Evolutionary conservation across 2,329 filamentous ascomycete species (phyloP).

Genomic region (Verruconis gallopava): DNA sequence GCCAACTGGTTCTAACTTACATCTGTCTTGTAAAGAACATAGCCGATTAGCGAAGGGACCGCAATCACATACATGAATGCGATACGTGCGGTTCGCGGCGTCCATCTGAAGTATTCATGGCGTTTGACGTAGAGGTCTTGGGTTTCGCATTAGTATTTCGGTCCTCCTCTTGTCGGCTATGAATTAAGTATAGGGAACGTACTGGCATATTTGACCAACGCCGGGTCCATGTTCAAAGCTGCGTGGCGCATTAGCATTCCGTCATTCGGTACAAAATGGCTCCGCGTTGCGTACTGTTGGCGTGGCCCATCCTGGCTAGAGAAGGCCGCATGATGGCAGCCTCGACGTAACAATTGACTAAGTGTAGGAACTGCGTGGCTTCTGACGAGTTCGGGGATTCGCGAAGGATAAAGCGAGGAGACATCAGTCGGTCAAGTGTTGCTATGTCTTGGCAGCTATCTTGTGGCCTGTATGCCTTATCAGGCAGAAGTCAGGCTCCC

Average conservation of each 20-base stretch:
- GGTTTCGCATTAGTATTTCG: conserved; percentile 12
- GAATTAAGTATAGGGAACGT: conserved; percentile 14
- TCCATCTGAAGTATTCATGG: conserved; percentile 95
- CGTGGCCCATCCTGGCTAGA: conserved; percentile 22
- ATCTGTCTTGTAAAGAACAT: conserved; percentile 67
- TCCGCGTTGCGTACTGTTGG: conserved; percentile 19
- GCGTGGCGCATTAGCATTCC: conserved; percentile 4
- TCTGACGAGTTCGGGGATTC: too few relatives aligned
- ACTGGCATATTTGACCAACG: conserved; percentile 42
- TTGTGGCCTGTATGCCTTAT: too few relatives aligned
- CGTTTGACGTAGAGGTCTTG: conserved; percentile 73
- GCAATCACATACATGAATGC: conserved; percentile 63
- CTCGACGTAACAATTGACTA: too few relatives aligned
- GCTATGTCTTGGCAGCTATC: too few relatives aligned
- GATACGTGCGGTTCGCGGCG: conserved; percentile 64
- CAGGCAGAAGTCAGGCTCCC: too few relatives aligned
- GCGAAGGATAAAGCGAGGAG: too few relatives aligned
- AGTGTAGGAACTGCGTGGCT: too few relatives aligned
- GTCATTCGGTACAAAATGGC: neutral
- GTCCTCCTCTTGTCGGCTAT: conserved; percentile 1
- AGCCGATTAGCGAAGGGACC: conserved; percentile 58
- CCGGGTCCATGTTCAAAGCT: conserved; percentile 42
- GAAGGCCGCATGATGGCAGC: conserved; percentile 19
- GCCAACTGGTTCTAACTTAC: conserved; percentile 44
- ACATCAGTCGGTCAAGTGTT: too few relatives aligned